Base-by-base conservation (phyloP, 148 eudicot species). In the Euryodendron excelsum region DNA sequence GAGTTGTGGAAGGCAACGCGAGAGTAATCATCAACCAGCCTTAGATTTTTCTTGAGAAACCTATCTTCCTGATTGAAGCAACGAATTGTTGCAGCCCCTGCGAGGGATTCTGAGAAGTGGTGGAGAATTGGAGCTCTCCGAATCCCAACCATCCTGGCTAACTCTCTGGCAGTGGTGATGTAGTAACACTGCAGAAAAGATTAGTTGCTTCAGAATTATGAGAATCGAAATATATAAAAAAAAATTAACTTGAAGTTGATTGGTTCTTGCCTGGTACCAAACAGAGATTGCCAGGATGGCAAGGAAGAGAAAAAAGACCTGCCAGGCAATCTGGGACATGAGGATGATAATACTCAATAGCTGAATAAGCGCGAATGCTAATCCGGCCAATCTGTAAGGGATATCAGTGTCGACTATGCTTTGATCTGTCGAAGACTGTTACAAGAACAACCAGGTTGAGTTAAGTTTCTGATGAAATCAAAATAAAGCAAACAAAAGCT, bases 351-450 rank as follows among this genome's bases (percentile, higher is more conserved):
- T 88, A 73, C 96, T 91, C 44, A 93, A 63, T 0, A 93, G 87
- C 84, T 95, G 97, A 79, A 95, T 93, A 14, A 95, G 87, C 6
- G 97, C 98, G 72, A 95, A 95, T 17, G 86, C 97, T 78, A 95
- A 81, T 77, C 98, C 98, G 34, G 98, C 98, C 78, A 95, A 82
- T 87, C 97, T 84, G 79, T 95, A 93, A 0, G 98, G 97, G 77
- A 93, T 89, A 83, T 95, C 97, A 41, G 91, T 89, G 81, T 95
- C 97, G 80, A 94, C 94, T 1, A 84, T 83, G 87, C 96, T 89
- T 88, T 95, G 98, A 79, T 95, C 98, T 23, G 93, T 93, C 37
- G 98, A 95, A 81, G 93, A 90, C 98, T 94, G 89, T 75, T 81
- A 74, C 28, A 17, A 68, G 39, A 75, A 80, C 34, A 31, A 28